Conservation (phyloP, 2,329 filamentous ascomycete genomes). For the Arachnomyces sp. region DNA sequence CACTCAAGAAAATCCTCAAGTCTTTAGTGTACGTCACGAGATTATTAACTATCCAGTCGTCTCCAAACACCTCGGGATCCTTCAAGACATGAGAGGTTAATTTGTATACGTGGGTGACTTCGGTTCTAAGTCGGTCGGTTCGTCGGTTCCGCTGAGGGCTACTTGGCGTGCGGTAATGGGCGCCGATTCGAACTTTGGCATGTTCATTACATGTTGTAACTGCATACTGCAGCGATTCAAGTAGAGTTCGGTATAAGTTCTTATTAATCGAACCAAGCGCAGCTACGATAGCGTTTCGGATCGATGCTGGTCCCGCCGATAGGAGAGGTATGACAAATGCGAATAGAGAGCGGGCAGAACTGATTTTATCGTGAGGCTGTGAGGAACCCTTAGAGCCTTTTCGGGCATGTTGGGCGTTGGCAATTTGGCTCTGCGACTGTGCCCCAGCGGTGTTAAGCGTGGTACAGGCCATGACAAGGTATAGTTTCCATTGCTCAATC, state of each 20-base stretch:
- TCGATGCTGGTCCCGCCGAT: conserved; percentile 67
- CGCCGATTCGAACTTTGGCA: conserved; percentile 66
- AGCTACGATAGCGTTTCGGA: conserved; percentile 82
- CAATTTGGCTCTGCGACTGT: conserved; percentile 51
- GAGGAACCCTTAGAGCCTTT: conserved; percentile 66
- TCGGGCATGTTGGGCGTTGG: conserved; percentile 64
- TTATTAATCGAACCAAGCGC: conserved; percentile 92
- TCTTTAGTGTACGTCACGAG: conserved; percentile 86
- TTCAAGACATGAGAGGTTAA: conserved; percentile 84
- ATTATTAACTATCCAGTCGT: conserved; percentile 86
- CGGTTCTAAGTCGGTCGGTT: conserved; percentile 80
- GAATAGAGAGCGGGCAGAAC: conserved; percentile 82
- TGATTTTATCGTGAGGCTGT: conserved; percentile 67
- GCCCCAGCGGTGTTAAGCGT: conserved; percentile 78
- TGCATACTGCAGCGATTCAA: conserved; percentile 83
- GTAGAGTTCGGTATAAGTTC: conserved; percentile 81
- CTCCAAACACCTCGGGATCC: conserved; percentile 67
- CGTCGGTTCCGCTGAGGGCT: conserved; percentile 72
- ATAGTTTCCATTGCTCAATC: conserved; percentile 96
- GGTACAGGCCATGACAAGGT: conserved; percentile 93
- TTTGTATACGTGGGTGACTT: conserved; percentile 94
- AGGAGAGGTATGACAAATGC: conserved; percentile 84
- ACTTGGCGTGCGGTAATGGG: conserved; percentile 76
- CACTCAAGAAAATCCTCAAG: conserved; percentile 87
- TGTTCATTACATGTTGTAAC: conserved; percentile 83